Conservation (phyloP, 2,329 filamentous ascomycete genomes). For the Dryadomyces sulphureus region DNA sequence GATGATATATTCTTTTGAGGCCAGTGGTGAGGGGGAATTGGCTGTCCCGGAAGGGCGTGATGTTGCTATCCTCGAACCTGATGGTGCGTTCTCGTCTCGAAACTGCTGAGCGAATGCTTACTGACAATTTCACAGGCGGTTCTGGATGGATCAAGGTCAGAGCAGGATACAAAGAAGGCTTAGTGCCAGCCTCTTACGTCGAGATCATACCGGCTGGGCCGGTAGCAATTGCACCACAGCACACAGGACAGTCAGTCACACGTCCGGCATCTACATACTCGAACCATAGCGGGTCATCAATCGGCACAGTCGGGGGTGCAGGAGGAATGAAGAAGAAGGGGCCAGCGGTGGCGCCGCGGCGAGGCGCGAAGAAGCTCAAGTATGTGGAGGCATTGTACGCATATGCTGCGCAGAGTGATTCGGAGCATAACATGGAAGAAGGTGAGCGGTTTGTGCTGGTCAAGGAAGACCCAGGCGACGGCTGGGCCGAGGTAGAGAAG, state of each 20-base stretch:
- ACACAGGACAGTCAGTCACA: slow-evolving; percentile 27
- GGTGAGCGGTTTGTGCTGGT: slow-evolving; percentile 87
- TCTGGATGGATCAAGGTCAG: slow-evolving; percentile 84
- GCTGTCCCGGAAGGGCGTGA: slow-evolving; percentile 66
- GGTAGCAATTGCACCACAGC: slow-evolving; percentile 27
- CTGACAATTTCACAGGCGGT: slow-evolving; percentile 45
- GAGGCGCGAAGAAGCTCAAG: slow-evolving; percentile 83
- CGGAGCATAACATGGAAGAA: slow-evolving; percentile 79
- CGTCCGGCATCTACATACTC: slow-evolving; percentile 66
- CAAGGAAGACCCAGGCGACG: slow-evolving; percentile 77
- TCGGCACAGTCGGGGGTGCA: slow-evolving; percentile 19
- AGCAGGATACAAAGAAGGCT: slow-evolving; percentile 58
- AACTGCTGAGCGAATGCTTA: neutral
- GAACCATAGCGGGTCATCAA: slow-evolving; percentile 52
- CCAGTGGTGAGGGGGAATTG: slow-evolving; percentile 66
- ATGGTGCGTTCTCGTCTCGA: slow-evolving; percentile 50
- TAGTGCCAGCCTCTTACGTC: slow-evolving; percentile 78
- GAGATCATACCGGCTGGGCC: slow-evolving; percentile 42
- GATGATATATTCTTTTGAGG: slow-evolving; percentile 83
- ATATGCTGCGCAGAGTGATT: slow-evolving; percentile 71
- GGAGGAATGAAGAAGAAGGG: slow-evolving; percentile 63
- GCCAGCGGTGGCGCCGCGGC: slow-evolving; percentile 76
- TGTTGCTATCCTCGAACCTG: slow-evolving; percentile 65
- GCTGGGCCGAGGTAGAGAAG: slow-evolving; percentile 94
- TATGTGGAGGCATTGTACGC: slow-evolving; percentile 91